Conservation (phyloP, 768 basidiomycete genomes). For the Panaeolus papilionaceus region DNA sequence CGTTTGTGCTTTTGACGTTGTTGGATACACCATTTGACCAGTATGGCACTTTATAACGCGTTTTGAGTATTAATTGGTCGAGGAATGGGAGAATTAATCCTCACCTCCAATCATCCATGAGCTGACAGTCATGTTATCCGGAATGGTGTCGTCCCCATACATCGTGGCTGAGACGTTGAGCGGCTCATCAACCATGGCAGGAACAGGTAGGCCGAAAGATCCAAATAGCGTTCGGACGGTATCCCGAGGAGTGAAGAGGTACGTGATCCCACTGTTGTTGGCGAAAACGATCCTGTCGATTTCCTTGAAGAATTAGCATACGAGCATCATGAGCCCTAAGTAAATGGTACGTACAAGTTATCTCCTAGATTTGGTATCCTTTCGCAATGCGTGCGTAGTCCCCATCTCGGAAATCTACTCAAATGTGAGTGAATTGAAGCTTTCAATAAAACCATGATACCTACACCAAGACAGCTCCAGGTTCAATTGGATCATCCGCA, state of each 20-base stretch:
- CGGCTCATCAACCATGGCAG: slow-evolving; percentile 30
- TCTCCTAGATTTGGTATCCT: slow-evolving; percentile 13
- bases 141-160: slow-evolving; percentile 30
- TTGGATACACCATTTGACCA: slow-evolving; percentile 39
- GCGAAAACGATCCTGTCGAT: slow-evolving; percentile 14
- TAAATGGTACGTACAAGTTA: slow-evolving; percentile 23
- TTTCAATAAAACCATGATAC: neutral
- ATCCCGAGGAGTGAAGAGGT: slow-evolving; percentile 43
- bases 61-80: neutral
- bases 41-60: slow-evolving; percentile 31
- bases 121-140: slow-evolving; percentile 29
- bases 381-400: slow-evolving; percentile 18
- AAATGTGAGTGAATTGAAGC: neutral
- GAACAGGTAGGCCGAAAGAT: slow-evolving; percentile 38
- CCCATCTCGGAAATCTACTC: slow-evolving; percentile 21
- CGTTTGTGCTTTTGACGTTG: slow-evolving; percentile 30
- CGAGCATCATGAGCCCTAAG: neutral
- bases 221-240: slow-evolving; percentile 39
- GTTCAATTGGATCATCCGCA: neutral
- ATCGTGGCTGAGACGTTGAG: neutral
- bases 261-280: slow-evolving; percentile 28
- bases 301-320: too few relatives aligned
- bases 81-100: neutral
- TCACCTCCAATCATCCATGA: slow-evolving; percentile 32
- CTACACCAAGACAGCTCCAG: neutral